These are phyloP conservation scores for Bocquillonia castaneifolia DNA, from an alignment of 441 rosid species.

Conservation along the genomic window DNA sequence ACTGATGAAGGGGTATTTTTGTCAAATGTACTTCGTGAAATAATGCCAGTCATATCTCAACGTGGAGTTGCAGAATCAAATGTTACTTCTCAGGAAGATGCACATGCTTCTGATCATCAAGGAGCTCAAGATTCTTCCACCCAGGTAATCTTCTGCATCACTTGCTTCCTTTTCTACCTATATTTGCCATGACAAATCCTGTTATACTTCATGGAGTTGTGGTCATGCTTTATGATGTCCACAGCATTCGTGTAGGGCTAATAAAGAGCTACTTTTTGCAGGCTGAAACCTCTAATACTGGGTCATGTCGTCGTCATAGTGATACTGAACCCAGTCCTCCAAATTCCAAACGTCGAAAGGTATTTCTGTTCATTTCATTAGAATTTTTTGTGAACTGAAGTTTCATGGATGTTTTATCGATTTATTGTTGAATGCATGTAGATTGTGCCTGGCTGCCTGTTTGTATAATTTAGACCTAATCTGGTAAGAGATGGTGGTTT, in stretches of 20 bases:
- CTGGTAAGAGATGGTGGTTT: background rate
- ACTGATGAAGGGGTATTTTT: slow-evolving; percentile 55
- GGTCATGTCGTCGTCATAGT: slow-evolving; percentile 32
- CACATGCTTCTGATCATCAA: slow-evolving; percentile 18
- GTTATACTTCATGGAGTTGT: background rate
- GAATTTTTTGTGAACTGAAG: background rate
- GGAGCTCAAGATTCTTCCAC: slow-evolving; percentile 29
- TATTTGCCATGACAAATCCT: background rate
- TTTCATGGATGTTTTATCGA: background rate
- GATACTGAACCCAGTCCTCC: slow-evolving; percentile 40
- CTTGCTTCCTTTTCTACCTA: background rate
- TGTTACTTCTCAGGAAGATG: slow-evolving; percentile 26
- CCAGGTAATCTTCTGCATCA: slow-evolving; percentile 22
- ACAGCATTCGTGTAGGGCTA: background rate
- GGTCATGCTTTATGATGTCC: too few relatives aligned
- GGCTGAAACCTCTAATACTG: slow-evolving; percentile 40
- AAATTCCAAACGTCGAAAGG: slow-evolving; percentile 64
- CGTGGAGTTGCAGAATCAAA: slow-evolving; percentile 28
- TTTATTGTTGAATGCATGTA: background rate
- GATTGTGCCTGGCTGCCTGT: background rate
- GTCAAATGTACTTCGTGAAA: slow-evolving; percentile 56
- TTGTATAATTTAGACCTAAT: background rate
- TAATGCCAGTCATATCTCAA: slow-evolving; percentile 53
- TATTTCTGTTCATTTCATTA: slow-evolving; percentile 8
- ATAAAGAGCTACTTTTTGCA: slow-evolving; percentile 25